A percentile compares a stretch with the other conserved stretches of the same genome.
phyloP scores from a whole-genome alignment of 1,139 yeast genomes.

The Blastobotrys capitulatus region DNA sequence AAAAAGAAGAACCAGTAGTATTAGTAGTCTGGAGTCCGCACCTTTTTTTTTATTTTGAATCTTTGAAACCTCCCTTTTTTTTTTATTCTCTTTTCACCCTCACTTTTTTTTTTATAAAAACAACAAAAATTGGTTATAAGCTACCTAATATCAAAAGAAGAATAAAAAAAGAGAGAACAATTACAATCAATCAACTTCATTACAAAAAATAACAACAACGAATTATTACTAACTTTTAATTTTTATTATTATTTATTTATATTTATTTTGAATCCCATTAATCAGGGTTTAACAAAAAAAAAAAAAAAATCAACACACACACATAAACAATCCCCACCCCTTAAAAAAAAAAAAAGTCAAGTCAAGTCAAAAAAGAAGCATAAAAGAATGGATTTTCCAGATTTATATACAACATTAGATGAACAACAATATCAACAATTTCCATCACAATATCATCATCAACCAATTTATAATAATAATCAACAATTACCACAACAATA shows the following conservation, averaged over 20 bases:
- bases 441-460: neutral
- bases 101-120: neutral
- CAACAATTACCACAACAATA: neutral
- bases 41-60: neutral
- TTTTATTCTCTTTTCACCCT: neutral
- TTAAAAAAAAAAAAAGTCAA: neutral
- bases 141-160: neutral
- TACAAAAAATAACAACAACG: neutral
- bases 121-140: neutral
- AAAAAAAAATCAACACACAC: no score
- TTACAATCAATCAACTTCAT: neutral
- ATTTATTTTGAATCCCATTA: neutral
- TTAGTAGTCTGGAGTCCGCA: no score
- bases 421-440: neutral
- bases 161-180: neutral
- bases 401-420: neutral
- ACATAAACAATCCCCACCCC: neutral
- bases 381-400: conserved; percentile 2
- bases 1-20: no score
- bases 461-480: neutral
- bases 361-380: no score
- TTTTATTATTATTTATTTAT: neutral
- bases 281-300: neutral
- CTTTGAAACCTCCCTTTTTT: neutral
- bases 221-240: neutral